Evolutionary conservation across 352 stramenopile species (phyloP), one percentile per base, ranked within the genome.

Genomic region (Peronospora farinosa): DNA sequence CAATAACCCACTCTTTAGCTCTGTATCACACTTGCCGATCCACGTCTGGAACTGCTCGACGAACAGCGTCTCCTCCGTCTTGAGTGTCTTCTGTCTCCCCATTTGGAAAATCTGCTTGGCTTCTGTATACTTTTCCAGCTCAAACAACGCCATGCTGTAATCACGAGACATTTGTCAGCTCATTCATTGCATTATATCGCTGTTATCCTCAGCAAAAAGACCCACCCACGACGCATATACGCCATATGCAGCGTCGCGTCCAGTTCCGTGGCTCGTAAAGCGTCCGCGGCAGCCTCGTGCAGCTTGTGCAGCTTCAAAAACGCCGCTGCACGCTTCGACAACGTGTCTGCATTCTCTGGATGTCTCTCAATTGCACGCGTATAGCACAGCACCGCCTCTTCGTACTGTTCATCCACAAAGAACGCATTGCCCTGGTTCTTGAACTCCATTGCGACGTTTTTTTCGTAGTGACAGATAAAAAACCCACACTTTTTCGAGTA

Each of bases 21-120:
- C 84, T 0, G 82, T 79, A 35, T 95, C 74, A 45, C 86, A 96
- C 48, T 95, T 95, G 56, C 86, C 77, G 47, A 94, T 76, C 82
- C 84, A 95, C 21, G 72, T 92, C 59, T 82, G 78, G 51, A 92
- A 87, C 10, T 67, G 73, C 47, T 78, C 81, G 10, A 49, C 39
- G n/a, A n/a, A n/a, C 10, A 87, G 46, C 17, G 45, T 30, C 15
- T 82, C 62, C 15, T 77, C 68, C 0, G 36, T 28, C 23, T 61
- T 58, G 38, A 51, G 43, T 1, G 62, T 57, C 19, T 25, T 40
- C 5, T 67, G 35, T 48, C 85, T 85, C 25, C 81, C 83, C 2
- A 32, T 33, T 21, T 65, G 46, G 46, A 95, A 94, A 12, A 72
- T 65, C 44, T 53, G 65, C 48, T 88, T 87, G 15, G 86, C 80